phyloP scores from a whole-genome alignment of 73 alveolate species.

The Paramecium caudatum region DNA sequence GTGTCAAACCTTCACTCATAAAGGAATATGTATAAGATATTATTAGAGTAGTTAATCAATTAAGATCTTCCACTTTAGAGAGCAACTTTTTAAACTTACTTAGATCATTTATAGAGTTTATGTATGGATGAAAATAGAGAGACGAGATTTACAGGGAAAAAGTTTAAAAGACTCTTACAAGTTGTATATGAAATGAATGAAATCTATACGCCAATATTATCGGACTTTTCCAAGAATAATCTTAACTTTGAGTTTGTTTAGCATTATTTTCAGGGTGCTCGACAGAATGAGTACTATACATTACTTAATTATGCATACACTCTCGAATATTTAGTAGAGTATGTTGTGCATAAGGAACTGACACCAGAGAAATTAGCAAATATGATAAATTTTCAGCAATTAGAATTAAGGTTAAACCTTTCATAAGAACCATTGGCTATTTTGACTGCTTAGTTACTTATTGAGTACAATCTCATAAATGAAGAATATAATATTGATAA shows the following conservation, averaged over 20 bases:
- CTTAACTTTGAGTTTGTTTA: neutral
- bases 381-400: neutral
- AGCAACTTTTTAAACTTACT: neutral
- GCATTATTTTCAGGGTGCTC: neutral
- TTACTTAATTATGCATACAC: neutral
- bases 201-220: neutral
- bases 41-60: neutral
- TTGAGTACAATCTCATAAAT: neutral
- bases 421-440: neutral
- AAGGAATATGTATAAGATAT: neutral
- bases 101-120: neutral
- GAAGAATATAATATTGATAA: slow-evolving; percentile 13
- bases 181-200: neutral
- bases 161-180: neutral
- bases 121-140: slow-evolving; percentile 7
- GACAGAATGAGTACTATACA: neutral
- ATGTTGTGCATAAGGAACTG: neutral
- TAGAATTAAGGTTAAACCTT: neutral
- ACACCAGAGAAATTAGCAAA: neutral
- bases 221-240: neutral
- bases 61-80: neutral
- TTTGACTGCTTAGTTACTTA: neutral
- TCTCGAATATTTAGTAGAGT: neutral
- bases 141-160: neutral
- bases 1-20: slow-evolving; percentile 1